Percentiles rank a stretch among this genome's conserved stretches.
Evolutionary conservation across 2,329 filamentous ascomycete species (phyloP).

Genomic region (Trichoderma gracile): DNA sequence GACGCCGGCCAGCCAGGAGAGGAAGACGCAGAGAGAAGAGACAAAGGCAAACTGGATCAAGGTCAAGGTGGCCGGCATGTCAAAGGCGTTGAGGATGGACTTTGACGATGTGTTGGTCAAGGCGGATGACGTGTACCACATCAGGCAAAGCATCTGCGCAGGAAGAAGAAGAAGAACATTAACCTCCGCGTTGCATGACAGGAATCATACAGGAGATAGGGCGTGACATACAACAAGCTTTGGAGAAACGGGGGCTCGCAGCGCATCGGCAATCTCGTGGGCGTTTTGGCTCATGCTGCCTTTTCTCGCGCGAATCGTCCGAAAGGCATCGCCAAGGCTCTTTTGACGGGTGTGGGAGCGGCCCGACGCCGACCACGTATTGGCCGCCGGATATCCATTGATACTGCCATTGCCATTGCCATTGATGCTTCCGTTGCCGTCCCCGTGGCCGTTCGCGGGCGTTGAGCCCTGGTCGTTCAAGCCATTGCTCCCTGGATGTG

Average conservation of each 20-base stretch:
- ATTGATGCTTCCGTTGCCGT: conserved; percentile 28
- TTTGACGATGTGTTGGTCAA: conserved; percentile 98
- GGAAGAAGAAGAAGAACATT: background rate
- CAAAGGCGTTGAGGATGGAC: conserved; percentile 88
- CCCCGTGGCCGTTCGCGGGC: conserved; percentile 32
- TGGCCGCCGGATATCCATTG: conserved; percentile 25
- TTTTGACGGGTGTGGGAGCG: conserved; percentile 71
- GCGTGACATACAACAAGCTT: conserved; percentile 37
- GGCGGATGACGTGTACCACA: conserved; percentile 95
- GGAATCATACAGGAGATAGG: background rate
- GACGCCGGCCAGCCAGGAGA: conserved; percentile 71
- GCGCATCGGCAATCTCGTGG: conserved; percentile 86
- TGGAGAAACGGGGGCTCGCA: conserved; percentile 88
- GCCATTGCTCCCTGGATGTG: conserved; percentile 34
- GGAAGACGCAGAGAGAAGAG: conserved; percentile 78
- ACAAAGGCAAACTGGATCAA: conserved; percentile 93
- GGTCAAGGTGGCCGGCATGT: conserved; percentile 88
- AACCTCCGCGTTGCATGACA: background rate
- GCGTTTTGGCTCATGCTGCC: conserved; percentile 90
- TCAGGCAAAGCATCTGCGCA: conserved; percentile 72
- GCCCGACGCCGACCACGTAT: conserved; percentile 36
- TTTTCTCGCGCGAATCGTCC: conserved; percentile 75
- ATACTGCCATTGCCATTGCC: conserved; percentile 16
- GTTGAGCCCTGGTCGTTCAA: conserved; percentile 34
- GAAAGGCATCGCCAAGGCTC: conserved; percentile 86